Conservation (phyloP, 2,329 filamentous ascomycete species). For the Trichoderma afroharzianum region DNA sequence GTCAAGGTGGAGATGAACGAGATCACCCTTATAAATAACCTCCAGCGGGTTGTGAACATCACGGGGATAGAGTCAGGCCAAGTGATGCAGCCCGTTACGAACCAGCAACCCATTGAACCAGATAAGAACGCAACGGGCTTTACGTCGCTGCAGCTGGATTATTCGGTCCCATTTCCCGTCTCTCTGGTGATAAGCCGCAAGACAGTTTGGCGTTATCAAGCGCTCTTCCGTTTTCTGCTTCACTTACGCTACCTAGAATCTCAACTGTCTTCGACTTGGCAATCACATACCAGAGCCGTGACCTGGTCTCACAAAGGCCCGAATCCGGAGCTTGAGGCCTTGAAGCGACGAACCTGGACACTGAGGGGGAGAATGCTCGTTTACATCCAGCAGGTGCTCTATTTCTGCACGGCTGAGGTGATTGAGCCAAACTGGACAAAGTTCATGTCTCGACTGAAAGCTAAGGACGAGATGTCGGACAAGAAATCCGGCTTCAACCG, state of each 20-base stretch:
- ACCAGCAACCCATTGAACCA: conserved; percentile 61
- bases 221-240: conserved; percentile 89
- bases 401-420: conserved; percentile 95
- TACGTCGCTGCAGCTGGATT: conserved; percentile 90
- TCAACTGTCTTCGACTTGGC: conserved; percentile 82
- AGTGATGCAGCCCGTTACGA: conserved; percentile 67
- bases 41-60: conserved; percentile 95
- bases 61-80: conserved; percentile 92
- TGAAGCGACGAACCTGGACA: conserved; percentile 92
- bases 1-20: conserved; percentile 98
- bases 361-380: conserved; percentile 91
- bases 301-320: conserved; percentile 81
- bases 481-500: conserved; percentile 43
- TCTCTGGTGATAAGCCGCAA: conserved; percentile 94
- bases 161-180: conserved; percentile 88
- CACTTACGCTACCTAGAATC: conserved; percentile 87
- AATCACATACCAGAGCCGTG: conserved; percentile 75
- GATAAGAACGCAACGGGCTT: conserved; percentile 88
- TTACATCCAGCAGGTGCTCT: conserved; percentile 93
- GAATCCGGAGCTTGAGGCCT: conserved; percentile 72
- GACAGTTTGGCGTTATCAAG: conserved; percentile 94
- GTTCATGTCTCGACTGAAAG: conserved; percentile 82
- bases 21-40: conserved; percentile 83
- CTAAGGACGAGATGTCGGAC: conserved; percentile 32
- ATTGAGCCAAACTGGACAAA: conserved; percentile 97